Conservation (phyloP, 139 green algal genomes). For the Chlorella ohadii region DNA sequence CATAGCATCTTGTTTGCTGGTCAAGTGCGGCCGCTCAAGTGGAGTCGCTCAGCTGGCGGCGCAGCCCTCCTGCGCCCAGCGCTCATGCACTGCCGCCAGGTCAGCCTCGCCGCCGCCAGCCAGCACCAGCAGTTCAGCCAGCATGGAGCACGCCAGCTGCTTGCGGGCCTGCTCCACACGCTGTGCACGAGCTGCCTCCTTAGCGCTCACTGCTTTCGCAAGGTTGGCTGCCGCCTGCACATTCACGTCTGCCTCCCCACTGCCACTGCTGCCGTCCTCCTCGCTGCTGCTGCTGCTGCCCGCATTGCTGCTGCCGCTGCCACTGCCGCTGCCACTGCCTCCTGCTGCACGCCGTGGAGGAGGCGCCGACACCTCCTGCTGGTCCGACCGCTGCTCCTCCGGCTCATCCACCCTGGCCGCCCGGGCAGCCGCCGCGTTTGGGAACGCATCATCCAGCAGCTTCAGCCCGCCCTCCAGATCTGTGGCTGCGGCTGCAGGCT, state of each 20-base stretch:
- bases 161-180: slow-evolving; percentile 28
- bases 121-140: slow-evolving; percentile 22
- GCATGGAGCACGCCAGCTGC: slow-evolving; percentile 19
- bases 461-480: slow-evolving; percentile 27
- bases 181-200: neutral
- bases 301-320: neutral
- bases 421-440: neutral
- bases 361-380: neutral
- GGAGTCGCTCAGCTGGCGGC: neutral
- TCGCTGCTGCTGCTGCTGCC: neutral
- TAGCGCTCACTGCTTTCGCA: neutral
- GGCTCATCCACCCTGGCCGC: neutral
- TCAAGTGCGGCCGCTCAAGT: too few species aligned
- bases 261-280: neutral
- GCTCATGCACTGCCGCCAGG: neutral
- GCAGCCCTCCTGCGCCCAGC: slow-evolving; percentile 3
- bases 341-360: neutral
- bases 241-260: neutral
- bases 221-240: neutral
- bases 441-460: slow-evolving; percentile 18
- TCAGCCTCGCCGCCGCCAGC: neutral
- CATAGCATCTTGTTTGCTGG: too few species aligned
- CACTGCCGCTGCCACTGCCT: neutral
- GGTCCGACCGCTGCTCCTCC: neutral
- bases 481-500: neutral